These are phyloP conservation scores for Leccinum uliginosum DNA, from an alignment of 768 basidiomycete genomes.

Conservation along the genomic window DNA sequence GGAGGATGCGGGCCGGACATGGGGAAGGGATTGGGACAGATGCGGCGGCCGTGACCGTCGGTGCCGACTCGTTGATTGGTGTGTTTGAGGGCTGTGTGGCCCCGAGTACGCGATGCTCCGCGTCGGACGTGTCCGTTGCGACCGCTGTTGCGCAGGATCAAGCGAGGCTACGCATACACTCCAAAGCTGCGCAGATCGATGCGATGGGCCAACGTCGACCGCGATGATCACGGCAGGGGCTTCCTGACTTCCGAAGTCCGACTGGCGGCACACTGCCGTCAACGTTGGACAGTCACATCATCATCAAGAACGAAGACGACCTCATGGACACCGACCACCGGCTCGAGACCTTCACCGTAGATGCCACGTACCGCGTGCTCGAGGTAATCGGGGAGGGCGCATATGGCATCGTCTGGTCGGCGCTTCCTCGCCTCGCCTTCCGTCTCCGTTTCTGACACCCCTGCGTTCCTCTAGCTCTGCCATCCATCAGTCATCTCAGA, in stretches of 20 bases:
- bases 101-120: not conserved
- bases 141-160: not conserved
- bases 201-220: slow-evolving; percentile 1
- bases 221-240: not conserved
- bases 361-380: slow-evolving; percentile 61
- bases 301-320: slow-evolving; percentile 6
- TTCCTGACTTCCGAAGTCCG: slow-evolving; percentile 21
- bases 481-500: slow-evolving; percentile 67
- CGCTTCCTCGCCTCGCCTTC: slow-evolving; percentile 8
- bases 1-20: not conserved
- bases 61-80: not conserved
- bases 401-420: slow-evolving; percentile 80
- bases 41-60: not conserved
- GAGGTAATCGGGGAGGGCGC: slow-evolving; percentile 94
- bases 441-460: slow-evolving; percentile 1
- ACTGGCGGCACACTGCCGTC: not conserved
- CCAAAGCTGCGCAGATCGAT: not conserved
- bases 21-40: not conserved
- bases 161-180: not conserved
- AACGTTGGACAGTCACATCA: slow-evolving; percentile 2
- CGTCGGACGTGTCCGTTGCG: not conserved
- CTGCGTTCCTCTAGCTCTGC: slow-evolving; percentile 50
- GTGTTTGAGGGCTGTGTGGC: not conserved
- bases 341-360: slow-evolving; percentile 46
- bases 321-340: slow-evolving; percentile 26